Evolutionary conservation across 192 early-diverging fungal genomes (phyloP).

Genomic region (Backusella westeae): DNA sequence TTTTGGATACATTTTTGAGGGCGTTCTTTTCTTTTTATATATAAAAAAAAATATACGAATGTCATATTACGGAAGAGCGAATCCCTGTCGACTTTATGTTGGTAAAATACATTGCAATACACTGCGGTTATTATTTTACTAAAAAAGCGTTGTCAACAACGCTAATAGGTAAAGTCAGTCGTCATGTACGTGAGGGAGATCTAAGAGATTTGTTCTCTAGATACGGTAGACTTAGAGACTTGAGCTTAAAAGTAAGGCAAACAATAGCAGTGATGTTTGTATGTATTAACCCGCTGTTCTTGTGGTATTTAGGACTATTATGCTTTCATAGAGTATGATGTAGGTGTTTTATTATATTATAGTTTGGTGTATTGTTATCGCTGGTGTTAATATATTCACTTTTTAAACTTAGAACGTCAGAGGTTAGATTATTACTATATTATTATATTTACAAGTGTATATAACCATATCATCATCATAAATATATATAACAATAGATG

Average conservation of each 20-base stretch:
- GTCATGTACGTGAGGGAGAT: constrained; percentile 28
- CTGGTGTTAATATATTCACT: not conserved
- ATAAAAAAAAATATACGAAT: not conserved
- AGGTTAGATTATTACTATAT: not conserved
- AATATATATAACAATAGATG: constrained; percentile 13
- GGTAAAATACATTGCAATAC: not conserved
- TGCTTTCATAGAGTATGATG: constrained; percentile 35
- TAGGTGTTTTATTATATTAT: constrained; percentile 12
- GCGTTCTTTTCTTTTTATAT: too few species aligned
- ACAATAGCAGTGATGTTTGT: not conserved
- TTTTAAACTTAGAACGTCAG: constrained; percentile 12
- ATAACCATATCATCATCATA: not conserved
- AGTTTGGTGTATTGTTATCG: not conserved
- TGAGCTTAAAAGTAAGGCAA: constrained; percentile 19
- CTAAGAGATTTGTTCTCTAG: constrained; percentile 28
- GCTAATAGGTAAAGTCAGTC: constrained; percentile 15
- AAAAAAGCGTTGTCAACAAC: not conserved
- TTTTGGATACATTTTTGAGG: too few species aligned
- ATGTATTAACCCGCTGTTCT: not conserved
- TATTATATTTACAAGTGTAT: not conserved
- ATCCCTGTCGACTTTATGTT: constrained; percentile 27
- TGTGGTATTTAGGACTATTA: constrained; percentile 16
- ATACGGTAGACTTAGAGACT: constrained; percentile 24
- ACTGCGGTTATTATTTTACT: not conserved
- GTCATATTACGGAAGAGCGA: constrained; percentile 9